These are phyloP conservation scores for Mycena indigotica DNA, from an alignment of 768 basidiomycete species.

Conservation along the genomic window DNA sequence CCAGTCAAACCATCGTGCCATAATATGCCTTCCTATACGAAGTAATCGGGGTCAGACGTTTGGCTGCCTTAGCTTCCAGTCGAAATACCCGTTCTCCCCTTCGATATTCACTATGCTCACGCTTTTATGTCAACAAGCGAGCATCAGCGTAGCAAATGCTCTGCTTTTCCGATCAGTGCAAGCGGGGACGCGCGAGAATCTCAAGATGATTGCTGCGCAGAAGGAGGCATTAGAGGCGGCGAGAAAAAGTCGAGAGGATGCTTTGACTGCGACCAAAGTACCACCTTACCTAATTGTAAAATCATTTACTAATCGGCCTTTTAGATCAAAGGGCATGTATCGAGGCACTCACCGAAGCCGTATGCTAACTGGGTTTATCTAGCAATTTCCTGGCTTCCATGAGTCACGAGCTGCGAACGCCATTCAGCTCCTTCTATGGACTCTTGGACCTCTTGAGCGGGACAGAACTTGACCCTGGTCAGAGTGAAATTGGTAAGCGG, in stretches of 20 bases:
- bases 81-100: slow-evolving; percentile 64
- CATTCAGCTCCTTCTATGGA: slow-evolving; percentile 80
- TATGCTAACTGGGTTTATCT: not conserved
- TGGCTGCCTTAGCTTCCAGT: slow-evolving; percentile 65
- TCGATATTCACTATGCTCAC: slow-evolving; percentile 64
- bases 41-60: slow-evolving; percentile 78
- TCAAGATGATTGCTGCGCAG: slow-evolving; percentile 78
- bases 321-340: slow-evolving; percentile 56
- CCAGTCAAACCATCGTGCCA: slow-evolving; percentile 60
- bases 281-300: not conserved
- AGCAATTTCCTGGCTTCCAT: slow-evolving; percentile 78
- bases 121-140: slow-evolving; percentile 71
- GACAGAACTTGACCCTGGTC: slow-evolving; percentile 67
- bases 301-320: not conserved
- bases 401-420: slow-evolving; percentile 78
- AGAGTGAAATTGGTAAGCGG: slow-evolving; percentile 64
- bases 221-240: slow-evolving; percentile 70
- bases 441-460: slow-evolving; percentile 73
- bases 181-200: slow-evolving; percentile 70
- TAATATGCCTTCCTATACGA: slow-evolving; percentile 71
- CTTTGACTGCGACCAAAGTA: slow-evolving; percentile 71
- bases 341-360: not conserved
- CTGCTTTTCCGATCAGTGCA: slow-evolving; percentile 76
- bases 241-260: slow-evolving; percentile 69
- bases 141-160: slow-evolving; percentile 74